A percentile compares a stretch with the other conserved stretches of the same genome.
These are phyloP conservation scores for Pleurotus tuber-regium DNA, from an alignment of 768 basidiomycete species.

Conservation along the genomic window DNA sequence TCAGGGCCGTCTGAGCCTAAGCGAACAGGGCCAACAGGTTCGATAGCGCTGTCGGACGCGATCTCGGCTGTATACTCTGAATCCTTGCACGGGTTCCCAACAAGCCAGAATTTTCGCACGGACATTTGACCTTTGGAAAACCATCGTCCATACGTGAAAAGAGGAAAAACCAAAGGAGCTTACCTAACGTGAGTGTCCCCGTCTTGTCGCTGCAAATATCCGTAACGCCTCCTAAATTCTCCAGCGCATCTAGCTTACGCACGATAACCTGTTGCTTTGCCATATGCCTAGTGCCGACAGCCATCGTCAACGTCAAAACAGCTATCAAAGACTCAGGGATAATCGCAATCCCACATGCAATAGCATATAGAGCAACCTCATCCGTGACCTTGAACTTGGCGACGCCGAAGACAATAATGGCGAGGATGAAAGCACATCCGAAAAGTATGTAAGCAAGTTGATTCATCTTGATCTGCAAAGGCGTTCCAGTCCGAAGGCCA, in stretches of 20 bases:
- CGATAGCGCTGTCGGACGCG: slow-evolving; percentile 26
- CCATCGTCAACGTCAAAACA: slow-evolving; percentile 8
- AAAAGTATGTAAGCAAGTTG: slow-evolving; percentile 8
- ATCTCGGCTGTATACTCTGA: slow-evolving; percentile 32
- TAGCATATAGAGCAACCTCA: slow-evolving; percentile 6
- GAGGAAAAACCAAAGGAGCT: background rate
- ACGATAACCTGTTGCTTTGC: slow-evolving; percentile 52
- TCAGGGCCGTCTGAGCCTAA: slow-evolving; percentile 19
- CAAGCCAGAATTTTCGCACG: slow-evolving; percentile 37
- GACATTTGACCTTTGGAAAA: slow-evolving; percentile 35
- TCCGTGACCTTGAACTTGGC: slow-evolving; percentile 2
- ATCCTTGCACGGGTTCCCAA: slow-evolving; percentile 21
- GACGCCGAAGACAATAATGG: slow-evolving; percentile 7
- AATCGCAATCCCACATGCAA: slow-evolving; percentile 8
- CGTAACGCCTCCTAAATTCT: slow-evolving; percentile 56
- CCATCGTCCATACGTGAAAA: background rate
- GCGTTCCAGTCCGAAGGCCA: slow-evolving; percentile 8
- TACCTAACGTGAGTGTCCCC: slow-evolving; percentile 46
- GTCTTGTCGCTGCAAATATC: slow-evolving; percentile 65
- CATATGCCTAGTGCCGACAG: slow-evolving; percentile 8
- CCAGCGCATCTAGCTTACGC: slow-evolving; percentile 60
- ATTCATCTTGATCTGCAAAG: slow-evolving; percentile 9
- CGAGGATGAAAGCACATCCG: slow-evolving; percentile 6
- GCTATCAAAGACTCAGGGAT: slow-evolving; percentile 8
- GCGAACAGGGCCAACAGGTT: slow-evolving; percentile 28